A percentile compares a stretch with the other conserved stretches of the same genome.
Evolutionary conservation across 2,329 filamentous ascomycete genomes (phyloP).

Genomic region (Triangularia setosa): DNA sequence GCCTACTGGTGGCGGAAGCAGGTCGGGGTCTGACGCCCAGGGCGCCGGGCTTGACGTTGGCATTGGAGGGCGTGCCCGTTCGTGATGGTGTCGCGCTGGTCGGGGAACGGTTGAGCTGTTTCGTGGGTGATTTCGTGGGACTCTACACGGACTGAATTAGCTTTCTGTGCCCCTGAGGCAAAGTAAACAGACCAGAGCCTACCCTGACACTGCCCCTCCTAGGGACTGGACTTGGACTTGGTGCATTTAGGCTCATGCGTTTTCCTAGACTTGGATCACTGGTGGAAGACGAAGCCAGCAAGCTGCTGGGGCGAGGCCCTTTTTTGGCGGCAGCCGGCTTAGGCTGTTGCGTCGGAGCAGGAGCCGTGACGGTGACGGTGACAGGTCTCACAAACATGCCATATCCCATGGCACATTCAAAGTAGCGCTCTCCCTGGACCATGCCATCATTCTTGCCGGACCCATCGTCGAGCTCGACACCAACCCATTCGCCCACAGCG

Average conservation of each 20-base stretch:
- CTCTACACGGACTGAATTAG: slow-evolving; percentile 47
- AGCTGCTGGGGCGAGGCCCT: slow-evolving; percentile 46
- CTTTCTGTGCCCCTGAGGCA: background rate
- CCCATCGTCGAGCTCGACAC: slow-evolving; percentile 77
- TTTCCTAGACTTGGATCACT: slow-evolving; percentile 54
- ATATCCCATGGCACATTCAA: slow-evolving; percentile 71
- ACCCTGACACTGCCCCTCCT: slow-evolving; percentile 55
- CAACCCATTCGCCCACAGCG: slow-evolving; percentile 80
- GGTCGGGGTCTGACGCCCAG: slow-evolving; percentile 48
- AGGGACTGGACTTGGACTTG: slow-evolving; percentile 67
- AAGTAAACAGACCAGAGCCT: slow-evolving; percentile 29
- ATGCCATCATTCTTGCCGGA: slow-evolving; percentile 92
- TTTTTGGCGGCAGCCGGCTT: slow-evolving; percentile 20
- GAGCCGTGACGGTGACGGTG: slow-evolving; percentile 58
- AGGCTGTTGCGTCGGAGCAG: slow-evolving; percentile 40
- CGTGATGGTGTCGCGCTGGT: slow-evolving; percentile 58
- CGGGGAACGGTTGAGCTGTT: slow-evolving; percentile 56
- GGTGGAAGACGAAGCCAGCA: slow-evolving; percentile 38
- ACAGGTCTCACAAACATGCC: slow-evolving; percentile 82
- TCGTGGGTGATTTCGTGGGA: slow-evolving; percentile 75
- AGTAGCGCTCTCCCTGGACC: slow-evolving; percentile 83
- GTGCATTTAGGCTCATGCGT: slow-evolving; percentile 66
- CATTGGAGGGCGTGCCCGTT: slow-evolving; percentile 61
- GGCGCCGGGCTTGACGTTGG: slow-evolving; percentile 37
- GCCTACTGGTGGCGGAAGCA: slow-evolving; percentile 45